Evolutionary conservation across 495 filamentous ascomycete genomes (phyloP).

Genomic region (Aspergillus affinis): DNA sequence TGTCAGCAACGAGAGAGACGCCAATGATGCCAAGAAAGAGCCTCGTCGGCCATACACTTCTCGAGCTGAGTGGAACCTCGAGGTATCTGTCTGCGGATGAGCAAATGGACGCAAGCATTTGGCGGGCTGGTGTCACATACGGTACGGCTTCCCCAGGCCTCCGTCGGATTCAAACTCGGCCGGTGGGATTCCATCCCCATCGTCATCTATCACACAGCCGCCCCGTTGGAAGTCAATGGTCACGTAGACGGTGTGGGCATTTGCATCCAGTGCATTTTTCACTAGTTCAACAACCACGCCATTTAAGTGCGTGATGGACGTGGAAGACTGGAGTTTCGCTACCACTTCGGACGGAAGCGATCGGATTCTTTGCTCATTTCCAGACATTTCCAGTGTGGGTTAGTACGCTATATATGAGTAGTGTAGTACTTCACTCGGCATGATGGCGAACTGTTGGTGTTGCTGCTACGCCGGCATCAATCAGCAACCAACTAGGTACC

Average conservation of each 20-base stretch:
- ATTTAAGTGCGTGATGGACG: conserved; percentile 70
- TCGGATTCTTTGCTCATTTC: conserved; percentile 50
- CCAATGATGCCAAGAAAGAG: conserved; percentile 74
- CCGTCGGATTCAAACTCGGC: conserved; percentile 68
- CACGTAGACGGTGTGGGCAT: conserved; percentile 67
- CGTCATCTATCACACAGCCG: conserved; percentile 81
- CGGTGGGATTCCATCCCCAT: conserved; percentile 78
- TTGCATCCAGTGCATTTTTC: conserved; percentile 84
- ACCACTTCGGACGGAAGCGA: conserved; percentile 72
- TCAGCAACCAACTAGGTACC: not conserved
- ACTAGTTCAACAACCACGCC: conserved; percentile 73
- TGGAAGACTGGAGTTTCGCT: conserved; percentile 87
- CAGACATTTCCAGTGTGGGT: conserved; percentile 20
- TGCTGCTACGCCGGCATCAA: too few relatives aligned
- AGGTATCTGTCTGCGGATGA: conserved; percentile 63
- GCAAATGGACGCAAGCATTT: conserved; percentile 7
- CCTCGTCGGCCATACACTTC: conserved; percentile 67
- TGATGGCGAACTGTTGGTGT: not conserved
- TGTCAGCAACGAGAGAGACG: conserved; percentile 72
- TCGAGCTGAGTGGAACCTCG: conserved; percentile 56
- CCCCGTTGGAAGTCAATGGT: conserved; percentile 75
- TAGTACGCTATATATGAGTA: not conserved
- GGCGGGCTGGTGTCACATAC: conserved; percentile 43
- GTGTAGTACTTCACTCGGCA: not conserved
- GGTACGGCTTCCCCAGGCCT: conserved; percentile 71